Evolutionary conservation across 2,329 filamentous ascomycete species (phyloP).

Genomic region (Xylaria sp.): DNA sequence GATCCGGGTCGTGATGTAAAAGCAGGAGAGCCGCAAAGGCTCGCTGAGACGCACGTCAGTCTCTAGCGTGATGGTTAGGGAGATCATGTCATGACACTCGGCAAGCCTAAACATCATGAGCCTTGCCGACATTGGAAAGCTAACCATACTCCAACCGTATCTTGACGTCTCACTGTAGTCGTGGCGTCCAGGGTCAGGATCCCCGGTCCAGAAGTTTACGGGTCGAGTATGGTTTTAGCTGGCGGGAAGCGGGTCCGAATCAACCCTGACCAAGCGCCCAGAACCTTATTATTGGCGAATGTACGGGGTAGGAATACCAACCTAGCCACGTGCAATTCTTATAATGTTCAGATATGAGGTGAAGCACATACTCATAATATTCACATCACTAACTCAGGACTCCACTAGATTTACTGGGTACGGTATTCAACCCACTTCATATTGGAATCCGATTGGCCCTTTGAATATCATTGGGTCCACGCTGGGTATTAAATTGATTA

Average conservation of each 20-base stretch:
- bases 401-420: not conserved
- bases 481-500: not conserved
- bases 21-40: not conserved
- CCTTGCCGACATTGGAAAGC: not conserved
- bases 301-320: constrained; percentile 27
- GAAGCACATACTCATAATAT: not conserved
- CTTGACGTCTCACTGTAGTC: not conserved
- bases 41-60: not conserved
- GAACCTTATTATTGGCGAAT: constrained; percentile 29
- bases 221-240: not conserved
- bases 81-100: constrained; percentile 1
- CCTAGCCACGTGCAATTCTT: constrained; percentile 17
- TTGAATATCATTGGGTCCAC: not conserved
- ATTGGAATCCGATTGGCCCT: not conserved
- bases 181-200: not conserved
- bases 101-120: not conserved
- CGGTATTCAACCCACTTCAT: not conserved
- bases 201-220: not conserved
- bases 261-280: constrained; percentile 3
- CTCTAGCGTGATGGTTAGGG: not conserved
- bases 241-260: not conserved
- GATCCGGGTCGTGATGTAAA: not conserved
- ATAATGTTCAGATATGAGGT: not conserved
- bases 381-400: not conserved
- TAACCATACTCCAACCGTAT: constrained; percentile 3